A percentile compares a stretch with the other conserved stretches of the same genome.
Conservation (phyloP, 352 stramenopile genomes). For the Phytophthora melonis region DNA sequence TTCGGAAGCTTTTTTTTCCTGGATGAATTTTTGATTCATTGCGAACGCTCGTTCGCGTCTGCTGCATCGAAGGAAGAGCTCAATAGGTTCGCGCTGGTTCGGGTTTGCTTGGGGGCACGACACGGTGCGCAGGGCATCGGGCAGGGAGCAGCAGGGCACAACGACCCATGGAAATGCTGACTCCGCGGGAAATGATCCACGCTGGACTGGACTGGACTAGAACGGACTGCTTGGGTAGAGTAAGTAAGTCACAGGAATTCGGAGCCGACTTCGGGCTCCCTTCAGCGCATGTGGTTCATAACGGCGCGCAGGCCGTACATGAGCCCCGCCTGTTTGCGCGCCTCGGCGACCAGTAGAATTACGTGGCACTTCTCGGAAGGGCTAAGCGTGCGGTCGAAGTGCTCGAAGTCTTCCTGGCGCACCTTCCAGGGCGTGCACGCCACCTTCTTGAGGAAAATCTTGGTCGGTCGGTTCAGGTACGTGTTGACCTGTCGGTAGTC, state of each 20-base stretch:
- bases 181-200: conserved; percentile 31
- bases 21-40: conserved; percentile 28
- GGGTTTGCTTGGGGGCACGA: conserved; percentile 16
- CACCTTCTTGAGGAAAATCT: conserved; percentile 90
- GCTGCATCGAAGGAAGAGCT: conserved; percentile 45
- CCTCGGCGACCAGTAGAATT: conserved; percentile 83
- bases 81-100: conserved; percentile 27
- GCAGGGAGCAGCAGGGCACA: conserved; percentile 17
- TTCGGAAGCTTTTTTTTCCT: conserved; percentile 27
- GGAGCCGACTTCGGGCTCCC: conserved; percentile 7
- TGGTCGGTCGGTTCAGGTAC: conserved; percentile 85
- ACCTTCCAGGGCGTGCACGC: conserved; percentile 89
- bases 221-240: conserved; percentile 31
- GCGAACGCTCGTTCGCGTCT: conserved; percentile 33
- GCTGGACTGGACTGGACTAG: conserved; percentile 22
- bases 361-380: conserved; percentile 89
- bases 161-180: conserved; percentile 13
- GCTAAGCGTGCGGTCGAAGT: conserved; percentile 85
- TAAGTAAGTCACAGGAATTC: conserved; percentile 23
- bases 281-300: conserved; percentile 89
- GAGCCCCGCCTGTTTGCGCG: conserved; percentile 86
- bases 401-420: conserved; percentile 79
- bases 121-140: conserved; percentile 19
- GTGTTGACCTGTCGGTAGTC: conserved; percentile 88
- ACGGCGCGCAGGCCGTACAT: conserved; percentile 90